These are phyloP conservation scores for Colletotrichum echinochloae DNA, from an alignment of 2,329 filamentous ascomycete species.

Conservation along the genomic window DNA sequence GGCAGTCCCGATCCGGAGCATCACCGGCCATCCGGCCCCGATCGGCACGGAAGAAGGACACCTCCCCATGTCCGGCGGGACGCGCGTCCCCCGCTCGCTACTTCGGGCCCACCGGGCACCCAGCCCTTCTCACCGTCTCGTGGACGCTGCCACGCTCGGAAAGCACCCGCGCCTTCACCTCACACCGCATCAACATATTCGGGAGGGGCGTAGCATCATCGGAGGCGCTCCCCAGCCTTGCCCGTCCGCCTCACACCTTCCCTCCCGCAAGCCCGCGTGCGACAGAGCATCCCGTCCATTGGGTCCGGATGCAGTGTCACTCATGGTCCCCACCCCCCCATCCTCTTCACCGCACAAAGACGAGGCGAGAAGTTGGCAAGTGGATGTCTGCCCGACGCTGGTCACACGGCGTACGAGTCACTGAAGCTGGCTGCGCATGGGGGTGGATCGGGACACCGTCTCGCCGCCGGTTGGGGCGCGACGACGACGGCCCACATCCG, in stretches of 20 bases:
- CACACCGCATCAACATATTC: slow-evolving; percentile 52
- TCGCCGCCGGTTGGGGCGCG: slow-evolving; percentile 17
- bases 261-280: slow-evolving; percentile 50
- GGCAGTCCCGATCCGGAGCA: background rate
- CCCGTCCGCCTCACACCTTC: slow-evolving; percentile 53
- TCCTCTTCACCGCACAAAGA: background rate
- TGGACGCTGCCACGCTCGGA: slow-evolving; percentile 43
- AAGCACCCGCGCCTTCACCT: slow-evolving; percentile 53
- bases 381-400: background rate
- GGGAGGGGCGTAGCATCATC: slow-evolving; percentile 58
- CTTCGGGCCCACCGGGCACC: slow-evolving; percentile 44
- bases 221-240: slow-evolving; percentile 48
- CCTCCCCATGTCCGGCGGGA: background rate
- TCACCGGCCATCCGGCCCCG: background rate
- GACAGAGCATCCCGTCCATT: slow-evolving; percentile 55
- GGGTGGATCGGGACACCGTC: slow-evolving; percentile 18
- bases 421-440: slow-evolving; percentile 37
- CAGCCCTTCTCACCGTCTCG: background rate
- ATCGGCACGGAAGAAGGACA: background rate
- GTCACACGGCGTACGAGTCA: slow-evolving; percentile 16
- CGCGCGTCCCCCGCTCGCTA: background rate
- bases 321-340: background rate
- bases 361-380: slow-evolving; percentile 4
- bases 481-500: slow-evolving; percentile 12
- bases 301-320: slow-evolving; percentile 3